phyloP scores from a whole-genome alignment of 1,284 basidiomycete species.

The Melampsora americana region DNA sequence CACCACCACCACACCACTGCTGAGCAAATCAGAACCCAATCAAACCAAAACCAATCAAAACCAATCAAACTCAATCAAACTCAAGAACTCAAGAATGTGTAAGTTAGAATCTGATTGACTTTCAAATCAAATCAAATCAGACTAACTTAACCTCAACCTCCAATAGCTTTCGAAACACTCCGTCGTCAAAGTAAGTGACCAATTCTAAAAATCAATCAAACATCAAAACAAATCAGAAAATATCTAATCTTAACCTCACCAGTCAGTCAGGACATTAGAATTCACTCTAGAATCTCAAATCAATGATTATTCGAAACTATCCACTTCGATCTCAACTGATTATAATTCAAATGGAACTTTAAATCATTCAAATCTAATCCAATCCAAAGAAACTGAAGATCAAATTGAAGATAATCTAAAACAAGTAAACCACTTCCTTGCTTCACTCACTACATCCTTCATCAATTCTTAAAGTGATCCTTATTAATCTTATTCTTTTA shows the following conservation, averaged over 20 bases:
- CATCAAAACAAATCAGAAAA: background rate
- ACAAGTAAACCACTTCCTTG: constrained; percentile 2
- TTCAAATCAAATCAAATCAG: background rate
- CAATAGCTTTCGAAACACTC: constrained; percentile 35
- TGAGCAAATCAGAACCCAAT: background rate
- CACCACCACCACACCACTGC: background rate
- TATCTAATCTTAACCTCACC: background rate
- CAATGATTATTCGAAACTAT: constrained; percentile 31
- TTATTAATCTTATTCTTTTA: too few species aligned
- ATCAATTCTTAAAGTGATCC: background rate
- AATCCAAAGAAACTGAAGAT: constrained; percentile 38
- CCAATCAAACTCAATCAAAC: too few species aligned
- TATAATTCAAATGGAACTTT: constrained; percentile 41
- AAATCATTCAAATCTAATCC: constrained; percentile 8
- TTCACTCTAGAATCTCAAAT: constrained; percentile 39
- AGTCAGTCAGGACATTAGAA: constrained; percentile 29
- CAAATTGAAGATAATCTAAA: constrained; percentile 40
- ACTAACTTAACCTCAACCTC: background rate
- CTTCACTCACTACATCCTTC: background rate
- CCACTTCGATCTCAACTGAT: constrained; percentile 35
- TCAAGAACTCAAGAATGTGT: background rate
- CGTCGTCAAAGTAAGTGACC: constrained; percentile 31
- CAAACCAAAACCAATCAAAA: background rate
- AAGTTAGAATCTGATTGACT: background rate
- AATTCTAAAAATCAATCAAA: background rate